phyloP scores from a whole-genome alignment of 345 rosid species.

The Arabis alpina region DNA sequence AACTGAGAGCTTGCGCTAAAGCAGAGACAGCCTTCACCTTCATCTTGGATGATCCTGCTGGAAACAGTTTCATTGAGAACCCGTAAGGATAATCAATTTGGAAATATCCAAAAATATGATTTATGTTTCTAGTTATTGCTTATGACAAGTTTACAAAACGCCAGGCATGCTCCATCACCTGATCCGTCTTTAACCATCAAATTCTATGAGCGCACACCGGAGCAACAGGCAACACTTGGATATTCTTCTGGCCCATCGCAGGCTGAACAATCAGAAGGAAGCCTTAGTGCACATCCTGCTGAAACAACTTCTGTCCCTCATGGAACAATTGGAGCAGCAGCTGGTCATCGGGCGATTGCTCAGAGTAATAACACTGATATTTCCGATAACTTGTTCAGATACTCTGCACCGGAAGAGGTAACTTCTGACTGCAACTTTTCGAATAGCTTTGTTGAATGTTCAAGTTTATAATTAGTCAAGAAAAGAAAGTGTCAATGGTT shows the following conservation, averaged over 20 bases:
- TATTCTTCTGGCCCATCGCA: conserved; percentile 64
- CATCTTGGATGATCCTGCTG: conserved; percentile 90
- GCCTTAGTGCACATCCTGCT: conserved; percentile 40
- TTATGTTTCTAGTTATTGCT: conserved; percentile 11
- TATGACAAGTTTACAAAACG: conserved; percentile 25
- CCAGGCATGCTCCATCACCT: conserved; percentile 82
- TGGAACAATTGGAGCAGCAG: conserved; percentile 85
- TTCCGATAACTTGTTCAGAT: conserved; percentile 74
- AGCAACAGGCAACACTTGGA: conserved; percentile 81
- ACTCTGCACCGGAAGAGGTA: conserved; percentile 94
- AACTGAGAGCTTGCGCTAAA: conserved; percentile 78
- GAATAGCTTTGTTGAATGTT: conserved; percentile 1
- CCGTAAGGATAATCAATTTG: conserved; percentile 59
- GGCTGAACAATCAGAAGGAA: conserved; percentile 46
- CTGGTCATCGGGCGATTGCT: conserved; percentile 87
- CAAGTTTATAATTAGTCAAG: background rate
- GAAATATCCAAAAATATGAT: background rate
- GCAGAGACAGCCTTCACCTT: conserved; percentile 70
- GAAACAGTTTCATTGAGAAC: conserved; percentile 95
- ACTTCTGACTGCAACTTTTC: conserved; percentile 14
- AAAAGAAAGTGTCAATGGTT: background rate
- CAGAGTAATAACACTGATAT: conserved; percentile 84
- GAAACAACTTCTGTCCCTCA: conserved; percentile 52
- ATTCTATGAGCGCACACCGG: conserved; percentile 85
- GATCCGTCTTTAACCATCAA: conserved; percentile 75